Base-by-base conservation (phyloP, 1,284 basidiomycete genomes). In the Moesziomyces globuligerus region DNA sequence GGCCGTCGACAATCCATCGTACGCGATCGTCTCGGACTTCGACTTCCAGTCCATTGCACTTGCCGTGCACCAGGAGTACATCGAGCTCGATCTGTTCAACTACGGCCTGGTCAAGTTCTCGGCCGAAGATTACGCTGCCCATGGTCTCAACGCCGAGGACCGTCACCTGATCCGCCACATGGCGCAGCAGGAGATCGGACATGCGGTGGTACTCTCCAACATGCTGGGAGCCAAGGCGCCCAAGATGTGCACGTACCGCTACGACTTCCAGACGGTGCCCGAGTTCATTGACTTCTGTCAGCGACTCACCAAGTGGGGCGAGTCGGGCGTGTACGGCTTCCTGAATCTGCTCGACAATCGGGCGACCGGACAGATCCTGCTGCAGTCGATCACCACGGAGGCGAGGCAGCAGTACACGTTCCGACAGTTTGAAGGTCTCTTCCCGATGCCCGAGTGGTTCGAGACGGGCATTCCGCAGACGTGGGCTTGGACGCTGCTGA, bases 1-100 rank as follows among this genome's bases (percentile, higher is more conserved):
- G 44, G 43, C 36, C 6, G 49, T 52, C 39, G 44, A 70, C 49
- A 47, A 50, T n/a, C 73, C 73, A 5, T 66, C 53, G 3, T 74
- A 74, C 20, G 46, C 41, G 20, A 55, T 69, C 7, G 67, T 75
- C 38, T 62, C 57, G 17, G 60, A 61, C 48, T 75, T 75, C 45
- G 73, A 75, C 43, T 74, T 66, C 28, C 71, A 74, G 50, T 64
- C 61, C 29, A 57, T 75, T 25, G 62, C 57, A 10, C 72, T 74
- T 20, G 72, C 54, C 24, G 8, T 68, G 29, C 70, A 71, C 41
- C 73, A 75, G 38, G 75, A 77, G 60, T 73, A 67, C 53, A 77
- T 77, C 44, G 75, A 77, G 68, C 60, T 75, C 18, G 75, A 77
- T 41, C 55, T 68, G 4, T 77, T 77, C 74, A 75, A 75, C 52